These are phyloP conservation scores for Penicillium griseofulvum DNA, from an alignment of 2,329 filamentous ascomycete genomes.

Conservation along the genomic window DNA sequence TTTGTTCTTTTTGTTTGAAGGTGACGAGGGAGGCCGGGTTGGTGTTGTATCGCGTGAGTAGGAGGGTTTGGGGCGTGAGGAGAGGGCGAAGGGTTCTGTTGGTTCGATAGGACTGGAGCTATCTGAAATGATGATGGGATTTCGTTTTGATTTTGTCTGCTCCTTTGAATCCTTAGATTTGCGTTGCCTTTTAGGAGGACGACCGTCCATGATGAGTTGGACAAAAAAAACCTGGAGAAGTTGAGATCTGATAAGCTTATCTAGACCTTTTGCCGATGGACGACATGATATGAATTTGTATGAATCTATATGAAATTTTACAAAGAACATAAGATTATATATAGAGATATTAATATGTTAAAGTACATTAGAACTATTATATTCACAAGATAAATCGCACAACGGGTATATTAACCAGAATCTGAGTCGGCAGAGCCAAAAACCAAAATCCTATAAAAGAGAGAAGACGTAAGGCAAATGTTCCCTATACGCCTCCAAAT, in stretches of 20 bases:
- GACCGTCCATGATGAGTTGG: slow-evolving; percentile 33
- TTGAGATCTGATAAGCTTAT: slow-evolving; percentile 19
- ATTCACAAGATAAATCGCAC: slow-evolving; percentile 2
- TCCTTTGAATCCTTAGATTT: slow-evolving; percentile 24
- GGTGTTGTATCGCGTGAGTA: slow-evolving; percentile 6
- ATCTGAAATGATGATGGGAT: background rate
- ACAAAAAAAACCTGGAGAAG: slow-evolving; percentile 1
- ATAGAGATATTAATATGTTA: background rate
- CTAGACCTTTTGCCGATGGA: slow-evolving; percentile 5
- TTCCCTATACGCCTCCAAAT: slow-evolving; percentile 43
- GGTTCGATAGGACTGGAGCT: slow-evolving; percentile 7
- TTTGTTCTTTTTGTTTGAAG: slow-evolving; percentile 31
- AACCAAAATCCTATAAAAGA: slow-evolving; percentile 1
- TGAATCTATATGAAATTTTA: no score
- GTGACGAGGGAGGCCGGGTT: slow-evolving; percentile 22
- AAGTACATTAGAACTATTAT: background rate
- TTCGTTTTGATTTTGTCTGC: background rate
- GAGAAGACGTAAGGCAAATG: background rate
- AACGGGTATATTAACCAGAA: slow-evolving; percentile 11
- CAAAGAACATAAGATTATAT: background rate
- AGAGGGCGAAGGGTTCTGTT: slow-evolving; percentile 9
- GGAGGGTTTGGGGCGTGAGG: slow-evolving; percentile 15
- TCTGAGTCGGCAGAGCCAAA: background rate
- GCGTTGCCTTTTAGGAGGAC: slow-evolving; percentile 39
- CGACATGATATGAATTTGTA: background rate